phyloP scores from a whole-genome alignment of 257 asterid species.

The Plantago ovata region DNA sequence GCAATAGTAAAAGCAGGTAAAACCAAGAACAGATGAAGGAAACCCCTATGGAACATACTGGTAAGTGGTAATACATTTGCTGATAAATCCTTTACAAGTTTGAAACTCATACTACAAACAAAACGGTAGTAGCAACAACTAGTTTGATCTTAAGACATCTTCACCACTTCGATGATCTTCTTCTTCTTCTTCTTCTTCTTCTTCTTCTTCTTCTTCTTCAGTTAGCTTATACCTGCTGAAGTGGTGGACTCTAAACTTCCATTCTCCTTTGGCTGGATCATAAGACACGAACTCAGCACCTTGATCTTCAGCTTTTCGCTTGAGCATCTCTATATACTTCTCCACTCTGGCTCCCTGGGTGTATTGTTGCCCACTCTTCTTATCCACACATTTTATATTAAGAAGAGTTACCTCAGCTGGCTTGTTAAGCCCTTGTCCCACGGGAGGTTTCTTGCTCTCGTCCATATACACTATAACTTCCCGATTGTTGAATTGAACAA shows the following conservation, averaged over 20 bases:
- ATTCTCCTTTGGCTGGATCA: slow-evolving; percentile 65
- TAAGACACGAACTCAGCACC: slow-evolving; percentile 78
- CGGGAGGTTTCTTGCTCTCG: slow-evolving; percentile 70
- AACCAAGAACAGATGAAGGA: too few relatives aligned
- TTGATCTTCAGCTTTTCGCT: slow-evolving; percentile 58
- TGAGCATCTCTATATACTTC: slow-evolving; percentile 58
- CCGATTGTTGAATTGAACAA: slow-evolving; percentile 54
- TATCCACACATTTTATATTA: slow-evolving; percentile 64
- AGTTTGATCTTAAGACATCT: too few relatives aligned
- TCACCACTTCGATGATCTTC: too few relatives aligned
- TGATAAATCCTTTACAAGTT: too few relatives aligned
- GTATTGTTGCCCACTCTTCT: slow-evolving; percentile 47
- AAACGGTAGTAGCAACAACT: too few relatives aligned
- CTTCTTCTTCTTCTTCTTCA: slow-evolving; percentile 29
- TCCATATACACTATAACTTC: slow-evolving; percentile 66
- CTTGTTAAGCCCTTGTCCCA: slow-evolving; percentile 81
- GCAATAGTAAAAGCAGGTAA: too few relatives aligned
- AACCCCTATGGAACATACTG: too few relatives aligned
- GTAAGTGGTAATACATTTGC: too few relatives aligned
- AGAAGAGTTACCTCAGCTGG: slow-evolving; percentile 81
- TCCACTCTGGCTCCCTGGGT: slow-evolving; percentile 61
- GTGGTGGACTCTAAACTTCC: slow-evolving; percentile 74
- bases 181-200: too few relatives aligned
- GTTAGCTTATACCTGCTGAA: slow-evolving; percentile 50
- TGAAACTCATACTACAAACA: slow-evolving; percentile 18